Evolutionary conservation across 192 early-diverging fungal genomes (phyloP), one percentile per base, ranked within the genome.

Genomic region (Powellomyces hirtus): DNA sequence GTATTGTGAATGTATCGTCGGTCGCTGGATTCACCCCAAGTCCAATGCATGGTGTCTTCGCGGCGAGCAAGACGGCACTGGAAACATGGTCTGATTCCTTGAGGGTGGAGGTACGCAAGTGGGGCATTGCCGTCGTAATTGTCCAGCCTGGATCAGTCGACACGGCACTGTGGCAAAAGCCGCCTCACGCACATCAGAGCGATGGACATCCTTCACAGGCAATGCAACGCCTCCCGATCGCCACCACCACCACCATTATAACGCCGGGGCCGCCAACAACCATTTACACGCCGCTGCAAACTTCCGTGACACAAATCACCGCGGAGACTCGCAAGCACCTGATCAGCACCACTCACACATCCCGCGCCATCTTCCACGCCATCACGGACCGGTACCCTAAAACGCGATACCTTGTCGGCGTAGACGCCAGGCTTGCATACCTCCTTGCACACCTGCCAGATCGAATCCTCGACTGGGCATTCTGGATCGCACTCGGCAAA

Each of bases 391-490:
- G 58, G 14, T 77, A 74, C 38, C 75, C 75, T 6, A 75, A 70
- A 59, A 77, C 75, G 50, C 70, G 75, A 30, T 77, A 77, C 40
- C 66, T 74, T 22, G 70, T 72, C 40, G 75, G 75, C 26, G 66
- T 67, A 46, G 75, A 77, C 45, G 71, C 71, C 0, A 51, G 63
- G 53, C 38, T 59, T 36, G 73, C 75, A 14, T 29, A 27, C 6
- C 49, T 75, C 11, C 18, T 55, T 13, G 61, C 60, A 61, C 57
- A 53, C 27, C 50, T 77, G 61, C 71, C 75, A 34, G 75, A 77
- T 64, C 64, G 75, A 22, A 62, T 77, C n/a, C 50, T 77, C 59
- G 75, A 77, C 42, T 76, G 75, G 75, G 75, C 60, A 0, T 62
- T 42, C 42, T 62, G 60, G 60, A 29, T 62, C n/a, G 60, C 27